Conservation (phyloP, 2,329 filamentous ascomycete genomes). For the Xylaria sp. region DNA sequence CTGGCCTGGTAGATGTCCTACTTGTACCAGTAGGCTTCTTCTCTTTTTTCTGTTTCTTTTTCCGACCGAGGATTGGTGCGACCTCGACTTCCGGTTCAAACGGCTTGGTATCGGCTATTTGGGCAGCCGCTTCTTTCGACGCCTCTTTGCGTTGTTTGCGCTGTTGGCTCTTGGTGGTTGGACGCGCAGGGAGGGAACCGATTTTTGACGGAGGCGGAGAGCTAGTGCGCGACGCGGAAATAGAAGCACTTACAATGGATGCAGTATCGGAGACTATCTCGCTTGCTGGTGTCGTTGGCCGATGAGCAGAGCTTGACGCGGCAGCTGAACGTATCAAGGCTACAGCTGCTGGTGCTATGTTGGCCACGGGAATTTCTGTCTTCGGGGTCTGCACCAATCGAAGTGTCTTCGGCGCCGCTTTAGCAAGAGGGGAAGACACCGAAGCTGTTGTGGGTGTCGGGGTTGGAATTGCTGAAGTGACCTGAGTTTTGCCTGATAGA, state of each 20-base stretch:
- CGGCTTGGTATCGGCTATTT: conserved; percentile 57
- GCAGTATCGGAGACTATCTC: conserved; percentile 79
- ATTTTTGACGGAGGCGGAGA: conserved; percentile 72
- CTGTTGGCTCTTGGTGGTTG: conserved; percentile 78
- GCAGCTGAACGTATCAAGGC: conserved; percentile 41
- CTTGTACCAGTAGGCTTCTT: conserved; percentile 49
- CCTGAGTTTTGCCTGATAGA: conserved; percentile 45
- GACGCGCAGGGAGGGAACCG: conserved; percentile 70
- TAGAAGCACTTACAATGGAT: conserved; percentile 73
- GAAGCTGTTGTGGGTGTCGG: conserved; percentile 52
- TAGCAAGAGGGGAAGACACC: conserved; percentile 58
- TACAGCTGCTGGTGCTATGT: conserved; percentile 39
- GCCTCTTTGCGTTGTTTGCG: conserved; percentile 76
- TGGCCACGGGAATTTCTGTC: conserved; percentile 56
- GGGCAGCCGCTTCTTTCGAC: conserved; percentile 65
- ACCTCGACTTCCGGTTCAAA: conserved; percentile 61
- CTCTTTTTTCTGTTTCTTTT: conserved; percentile 86
- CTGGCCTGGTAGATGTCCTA: conserved; percentile 37
- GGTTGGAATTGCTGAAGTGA: conserved; percentile 55
- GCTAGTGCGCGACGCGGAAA: conserved; percentile 70
- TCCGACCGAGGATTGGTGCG: conserved; percentile 77
- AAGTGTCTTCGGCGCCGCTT: conserved; percentile 66
- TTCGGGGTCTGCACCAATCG: conserved; percentile 73
- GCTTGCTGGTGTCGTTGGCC: conserved; percentile 75
- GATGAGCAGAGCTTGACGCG: conserved; percentile 47